Evolutionary conservation across 768 basidiomycete species (phyloP).

Genomic region (Termitomyces sp.): DNA sequence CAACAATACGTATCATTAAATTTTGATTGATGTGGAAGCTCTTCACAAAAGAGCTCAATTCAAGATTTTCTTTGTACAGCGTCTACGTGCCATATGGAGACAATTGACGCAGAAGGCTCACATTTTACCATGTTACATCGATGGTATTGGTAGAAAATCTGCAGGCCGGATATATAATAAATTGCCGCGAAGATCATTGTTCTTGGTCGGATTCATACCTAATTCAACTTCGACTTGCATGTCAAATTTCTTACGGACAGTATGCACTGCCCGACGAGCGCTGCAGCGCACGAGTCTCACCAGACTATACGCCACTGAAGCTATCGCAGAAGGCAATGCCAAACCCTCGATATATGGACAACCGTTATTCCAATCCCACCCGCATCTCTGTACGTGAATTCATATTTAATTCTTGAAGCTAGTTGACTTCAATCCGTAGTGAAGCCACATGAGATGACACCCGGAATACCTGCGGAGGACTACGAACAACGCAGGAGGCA

Average conservation of each 20-base stretch:
- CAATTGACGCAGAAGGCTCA: no score
- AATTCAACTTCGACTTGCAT: slow-evolving; percentile 5
- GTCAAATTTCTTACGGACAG: slow-evolving; percentile 13
- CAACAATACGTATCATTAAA: no score
- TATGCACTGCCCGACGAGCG: slow-evolving; percentile 9
- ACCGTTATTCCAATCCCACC: slow-evolving; percentile 71
- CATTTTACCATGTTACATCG: no score
- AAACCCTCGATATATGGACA: slow-evolving; percentile 83
- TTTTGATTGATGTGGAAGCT: no score
- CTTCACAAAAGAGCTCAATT: no score
- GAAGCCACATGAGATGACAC: slow-evolving; percentile 63
- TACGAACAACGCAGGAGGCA: slow-evolving; percentile 66
- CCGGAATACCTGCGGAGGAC: slow-evolving; percentile 73
- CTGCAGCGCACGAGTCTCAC: slow-evolving; percentile 1
- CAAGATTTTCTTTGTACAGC: no score
- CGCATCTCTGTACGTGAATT: slow-evolving; percentile 59
- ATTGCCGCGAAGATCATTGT: background rate
- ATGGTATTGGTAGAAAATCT: no score
- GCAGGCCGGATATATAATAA: background rate
- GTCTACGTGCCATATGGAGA: no score
- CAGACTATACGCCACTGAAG: slow-evolving; percentile 18
- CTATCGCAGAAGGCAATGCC: slow-evolving; percentile 24
- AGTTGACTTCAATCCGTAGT: slow-evolving; percentile 29
- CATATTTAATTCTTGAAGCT: background rate
- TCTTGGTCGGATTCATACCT: background rate